These are phyloP conservation scores for Heimioporus sp. DNA, from an alignment of 768 basidiomycete species.

Conservation along the genomic window DNA sequence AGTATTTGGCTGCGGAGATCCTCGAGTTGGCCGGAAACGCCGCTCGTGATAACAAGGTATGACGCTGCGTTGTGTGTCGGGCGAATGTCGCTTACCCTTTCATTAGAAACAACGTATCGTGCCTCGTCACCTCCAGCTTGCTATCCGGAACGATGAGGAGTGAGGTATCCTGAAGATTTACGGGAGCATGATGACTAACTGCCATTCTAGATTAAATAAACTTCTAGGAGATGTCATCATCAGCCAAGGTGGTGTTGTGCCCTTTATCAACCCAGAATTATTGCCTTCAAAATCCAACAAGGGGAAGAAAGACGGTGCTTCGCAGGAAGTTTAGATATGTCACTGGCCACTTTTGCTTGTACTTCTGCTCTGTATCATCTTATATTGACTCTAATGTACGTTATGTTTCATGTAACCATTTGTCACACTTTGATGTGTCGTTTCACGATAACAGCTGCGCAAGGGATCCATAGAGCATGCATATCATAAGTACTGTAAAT, in stretches of 20 bases:
- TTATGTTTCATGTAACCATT: slow-evolving; percentile 25
- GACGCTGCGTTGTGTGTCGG: background rate
- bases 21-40: slow-evolving; percentile 81
- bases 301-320: slow-evolving; percentile 49
- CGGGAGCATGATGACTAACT: background rate
- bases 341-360: slow-evolving; percentile 1
- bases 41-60: slow-evolving; percentile 69
- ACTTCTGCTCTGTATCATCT: slow-evolving; percentile 20
- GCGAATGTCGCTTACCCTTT: background rate
- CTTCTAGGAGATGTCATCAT: slow-evolving; percentile 64
- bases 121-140: slow-evolving; percentile 74
- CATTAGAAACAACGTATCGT: slow-evolving; percentile 69
- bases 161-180: slow-evolving; percentile 27
- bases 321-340: slow-evolving; percentile 45
- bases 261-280: slow-evolving; percentile 54
- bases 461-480: background rate
- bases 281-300: slow-evolving; percentile 45
- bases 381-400: slow-evolving; percentile 28
- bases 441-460: background rate
- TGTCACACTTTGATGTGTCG: too few species aligned
- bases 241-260: slow-evolving; percentile 75
- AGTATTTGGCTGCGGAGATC: slow-evolving; percentile 86
- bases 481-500: background rate
- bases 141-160: slow-evolving; percentile 77
- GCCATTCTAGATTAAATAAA: slow-evolving; percentile 45